A percentile compares a stretch with the other conserved stretches of the same genome.
These are phyloP conservation scores for Mortierella sp. DNA, from an alignment of 371 early-diverging fungal species.

Conservation along the genomic window DNA sequence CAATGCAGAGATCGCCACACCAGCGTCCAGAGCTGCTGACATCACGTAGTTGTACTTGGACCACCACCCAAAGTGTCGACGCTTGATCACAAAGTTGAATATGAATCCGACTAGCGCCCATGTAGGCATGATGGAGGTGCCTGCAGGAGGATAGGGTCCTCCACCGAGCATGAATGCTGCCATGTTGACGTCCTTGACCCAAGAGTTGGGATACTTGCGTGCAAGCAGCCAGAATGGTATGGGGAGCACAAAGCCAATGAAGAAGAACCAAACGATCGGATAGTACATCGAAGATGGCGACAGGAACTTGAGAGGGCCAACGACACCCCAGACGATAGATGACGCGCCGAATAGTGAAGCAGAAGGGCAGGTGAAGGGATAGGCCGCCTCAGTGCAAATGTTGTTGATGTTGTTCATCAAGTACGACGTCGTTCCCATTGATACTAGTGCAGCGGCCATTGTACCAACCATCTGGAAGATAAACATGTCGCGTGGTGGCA, in stretches of 20 bases:
- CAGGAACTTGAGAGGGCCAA: constrained; percentile 80
- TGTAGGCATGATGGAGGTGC: constrained; percentile 58
- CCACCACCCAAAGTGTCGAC: constrained; percentile 78
- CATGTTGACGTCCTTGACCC: constrained; percentile 52
- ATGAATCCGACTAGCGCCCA: constrained; percentile 75
- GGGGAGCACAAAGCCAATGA: constrained; percentile 68
- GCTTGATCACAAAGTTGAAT: constrained; percentile 73
- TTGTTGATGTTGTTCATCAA: constrained; percentile 37
- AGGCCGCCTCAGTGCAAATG: constrained; percentile 45
- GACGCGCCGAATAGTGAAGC: constrained; percentile 57
- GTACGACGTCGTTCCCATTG: constrained; percentile 56
- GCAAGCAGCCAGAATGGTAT: constrained; percentile 63
- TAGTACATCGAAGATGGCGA: constrained; percentile 71
- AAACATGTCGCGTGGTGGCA: constrained; percentile 80
- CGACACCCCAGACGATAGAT: constrained; percentile 70
- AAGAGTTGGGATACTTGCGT: constrained; percentile 58
- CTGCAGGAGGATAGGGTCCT: constrained; percentile 55
- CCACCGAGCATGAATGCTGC: constrained; percentile 65
- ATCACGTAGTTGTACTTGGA: constrained; percentile 79
- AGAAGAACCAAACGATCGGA: constrained; percentile 65
- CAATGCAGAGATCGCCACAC: constrained; percentile 65
- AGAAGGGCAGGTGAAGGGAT: constrained; percentile 52
- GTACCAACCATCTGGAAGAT: constrained; percentile 69
- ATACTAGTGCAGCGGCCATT: constrained; percentile 58
- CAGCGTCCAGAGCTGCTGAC: constrained; percentile 82